Evolutionary conservation across 2,329 filamentous ascomycete genomes (phyloP).

Genomic region (Aspergillus brunneoviolaceus): DNA sequence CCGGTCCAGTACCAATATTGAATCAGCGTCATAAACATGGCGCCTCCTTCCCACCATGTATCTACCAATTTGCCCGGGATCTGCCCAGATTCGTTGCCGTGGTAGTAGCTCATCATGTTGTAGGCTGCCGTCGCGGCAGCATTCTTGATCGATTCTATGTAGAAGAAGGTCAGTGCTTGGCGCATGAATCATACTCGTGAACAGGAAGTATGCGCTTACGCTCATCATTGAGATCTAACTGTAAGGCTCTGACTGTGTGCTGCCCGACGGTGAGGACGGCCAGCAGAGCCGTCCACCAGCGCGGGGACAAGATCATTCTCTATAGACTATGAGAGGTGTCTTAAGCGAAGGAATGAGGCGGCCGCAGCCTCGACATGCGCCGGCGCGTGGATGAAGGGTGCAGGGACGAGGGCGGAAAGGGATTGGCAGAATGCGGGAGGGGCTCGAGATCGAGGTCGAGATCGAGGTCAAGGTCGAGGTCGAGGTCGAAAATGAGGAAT

Average conservation of each 20-base stretch:
- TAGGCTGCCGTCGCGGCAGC: conserved; percentile 37
- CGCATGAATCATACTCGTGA: background rate
- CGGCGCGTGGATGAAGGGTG: background rate
- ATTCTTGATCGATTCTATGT: conserved; percentile 33
- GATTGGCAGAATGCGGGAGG: background rate
- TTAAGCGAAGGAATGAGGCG: background rate
- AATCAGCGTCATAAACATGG: conserved; percentile 68
- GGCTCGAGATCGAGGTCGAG: too few relatives aligned
- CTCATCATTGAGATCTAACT: conserved; percentile 24
- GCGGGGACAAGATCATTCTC: conserved; percentile 7
- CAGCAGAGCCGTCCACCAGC: conserved; percentile 12
- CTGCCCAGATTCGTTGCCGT: conserved; percentile 37
- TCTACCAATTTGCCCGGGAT: conserved; percentile 42
- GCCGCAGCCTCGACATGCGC: conserved; percentile 4
- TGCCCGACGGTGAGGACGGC: conserved; percentile 10
- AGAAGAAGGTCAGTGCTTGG: background rate
- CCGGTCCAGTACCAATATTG: conserved; percentile 86
- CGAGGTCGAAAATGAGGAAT: background rate
- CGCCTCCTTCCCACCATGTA: conserved; percentile 67
- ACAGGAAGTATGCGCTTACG: conserved; percentile 9
- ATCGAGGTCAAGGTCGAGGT: too few relatives aligned
- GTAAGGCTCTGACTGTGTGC: conserved; percentile 15
- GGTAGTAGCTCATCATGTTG: conserved; percentile 42
- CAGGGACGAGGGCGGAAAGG: background rate
- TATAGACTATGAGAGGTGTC: background rate